Conservation (phyloP, 345 rosid genomes). For the Arabis alpina region DNA sequence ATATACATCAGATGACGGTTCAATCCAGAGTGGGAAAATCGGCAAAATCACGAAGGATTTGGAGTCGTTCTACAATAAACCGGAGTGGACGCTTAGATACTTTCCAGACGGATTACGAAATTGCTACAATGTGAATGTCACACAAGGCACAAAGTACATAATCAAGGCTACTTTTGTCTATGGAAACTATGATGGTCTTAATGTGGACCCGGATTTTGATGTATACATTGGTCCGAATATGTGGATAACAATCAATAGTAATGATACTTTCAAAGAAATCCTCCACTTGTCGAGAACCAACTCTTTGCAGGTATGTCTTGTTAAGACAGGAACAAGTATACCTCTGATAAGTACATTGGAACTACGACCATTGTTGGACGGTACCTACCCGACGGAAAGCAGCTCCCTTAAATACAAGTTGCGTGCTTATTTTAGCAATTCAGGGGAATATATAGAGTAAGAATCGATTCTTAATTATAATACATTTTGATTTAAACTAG, state of each 20-base stretch:
- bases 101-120: slow-evolving; percentile 49
- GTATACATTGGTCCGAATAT: slow-evolving; percentile 39
- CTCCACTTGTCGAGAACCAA: slow-evolving; percentile 15
- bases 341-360: slow-evolving; percentile 36
- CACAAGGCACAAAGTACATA: slow-evolving; percentile 32
- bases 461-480: not conserved
- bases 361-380: not conserved
- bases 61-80: not conserved
- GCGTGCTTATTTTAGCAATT: not conserved
- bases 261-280: slow-evolving; percentile 31
- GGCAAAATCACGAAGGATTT: slow-evolving; percentile 3
- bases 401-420: too few relatives aligned
- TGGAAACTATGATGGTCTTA: slow-evolving; percentile 47
- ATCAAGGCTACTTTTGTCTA: slow-evolving; percentile 44
- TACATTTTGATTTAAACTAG: slow-evolving; percentile 1
- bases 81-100: slow-evolving; percentile 26
- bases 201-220: slow-evolving; percentile 34
- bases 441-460: not conserved
- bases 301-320: slow-evolving; percentile 42
- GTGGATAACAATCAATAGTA: slow-evolving; percentile 38
- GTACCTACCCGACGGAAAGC: not conserved
- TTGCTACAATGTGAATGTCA: slow-evolving; percentile 44
- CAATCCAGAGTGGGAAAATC: slow-evolving; percentile 31
- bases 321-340: slow-evolving; percentile 40
- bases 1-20: slow-evolving; percentile 43